These are phyloP conservation scores for Podila clonocystis DNA, from an alignment of 192 early-diverging fungal genomes.

Conservation along the genomic window DNA sequence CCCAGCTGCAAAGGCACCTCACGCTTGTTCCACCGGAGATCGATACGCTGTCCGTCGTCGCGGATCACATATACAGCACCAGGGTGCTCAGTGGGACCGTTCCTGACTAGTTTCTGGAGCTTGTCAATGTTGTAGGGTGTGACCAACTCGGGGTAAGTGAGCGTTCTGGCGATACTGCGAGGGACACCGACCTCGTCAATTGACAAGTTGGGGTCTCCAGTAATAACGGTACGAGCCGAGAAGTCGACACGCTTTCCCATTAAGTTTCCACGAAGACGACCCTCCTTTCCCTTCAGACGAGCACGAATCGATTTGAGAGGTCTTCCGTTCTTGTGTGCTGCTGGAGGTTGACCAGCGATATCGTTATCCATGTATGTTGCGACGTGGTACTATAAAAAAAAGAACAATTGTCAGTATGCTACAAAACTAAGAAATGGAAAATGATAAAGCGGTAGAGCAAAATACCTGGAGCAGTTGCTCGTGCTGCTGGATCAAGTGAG, in stretches of 20 bases:
- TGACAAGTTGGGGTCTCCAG: constrained; percentile 97
- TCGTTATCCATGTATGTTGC: constrained; percentile 99
- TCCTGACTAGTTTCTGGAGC: constrained; percentile 87
- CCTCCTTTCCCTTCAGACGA: constrained; percentile 99
- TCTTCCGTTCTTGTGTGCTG: constrained; percentile 92
- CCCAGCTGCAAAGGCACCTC: constrained; percentile 91
- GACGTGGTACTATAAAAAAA: constrained; percentile 75
- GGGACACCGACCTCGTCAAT: constrained; percentile 99
- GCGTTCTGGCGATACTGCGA: constrained; percentile 94
- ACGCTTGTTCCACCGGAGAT: constrained; percentile 87
- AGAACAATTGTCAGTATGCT: constrained; percentile 24
- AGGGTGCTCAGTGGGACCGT: constrained; percentile 93
- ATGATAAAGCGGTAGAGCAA: neutral
- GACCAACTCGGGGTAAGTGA: constrained; percentile 97
- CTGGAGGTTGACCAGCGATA: constrained; percentile 88
- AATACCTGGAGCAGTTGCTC: constrained; percentile 76
- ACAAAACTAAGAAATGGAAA: neutral
- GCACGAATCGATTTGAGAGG: constrained; percentile 96
- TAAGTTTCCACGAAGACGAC: constrained; percentile 97
- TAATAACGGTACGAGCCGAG: constrained; percentile 99
- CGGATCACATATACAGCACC: constrained; percentile 98
- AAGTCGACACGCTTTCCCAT: constrained; percentile 99
- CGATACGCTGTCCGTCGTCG: constrained; percentile 93
- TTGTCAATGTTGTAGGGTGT: constrained; percentile 96
- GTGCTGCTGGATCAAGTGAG: constrained; percentile 89